phyloP scores from a whole-genome alignment of 2,329 filamentous ascomycete species.

The Epichloe festucae region DNA sequence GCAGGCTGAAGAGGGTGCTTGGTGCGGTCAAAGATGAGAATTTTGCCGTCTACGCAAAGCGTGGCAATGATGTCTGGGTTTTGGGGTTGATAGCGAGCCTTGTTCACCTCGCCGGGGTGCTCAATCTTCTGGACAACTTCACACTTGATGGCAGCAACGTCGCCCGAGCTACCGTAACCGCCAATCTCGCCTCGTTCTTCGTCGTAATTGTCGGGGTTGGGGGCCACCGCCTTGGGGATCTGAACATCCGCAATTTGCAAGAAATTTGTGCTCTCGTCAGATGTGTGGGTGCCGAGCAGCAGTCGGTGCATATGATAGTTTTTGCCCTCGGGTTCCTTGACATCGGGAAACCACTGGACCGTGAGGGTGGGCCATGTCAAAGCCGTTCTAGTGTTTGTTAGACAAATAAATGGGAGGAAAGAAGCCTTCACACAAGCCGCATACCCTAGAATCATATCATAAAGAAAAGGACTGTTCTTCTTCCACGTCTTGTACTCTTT shows the following conservation, averaged over 20 bases:
- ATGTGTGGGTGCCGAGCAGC: conserved; percentile 89
- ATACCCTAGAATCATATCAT: conserved; percentile 87
- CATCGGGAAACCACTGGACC: conserved; percentile 95
- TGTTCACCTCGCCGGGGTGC: conserved; percentile 95
- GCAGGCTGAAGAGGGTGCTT: conserved; percentile 76
- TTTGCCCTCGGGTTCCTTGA: conserved; percentile 76
- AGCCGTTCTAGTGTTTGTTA: conserved; percentile 49
- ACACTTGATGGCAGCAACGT: conserved; percentile 67
- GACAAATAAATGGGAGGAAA: conserved; percentile 1
- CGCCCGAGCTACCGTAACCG: conserved; percentile 67
- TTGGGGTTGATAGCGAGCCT: conserved; percentile 93
- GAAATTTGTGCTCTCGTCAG: conserved; percentile 74
- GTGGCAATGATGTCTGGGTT: conserved; percentile 96
- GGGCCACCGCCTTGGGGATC: conserved; percentile 64
- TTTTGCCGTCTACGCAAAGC: conserved; percentile 72
- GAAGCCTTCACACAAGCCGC: not conserved
- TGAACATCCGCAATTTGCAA: conserved; percentile 91
- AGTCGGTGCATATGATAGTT: conserved; percentile 79
- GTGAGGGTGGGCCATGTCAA: conserved; percentile 96
- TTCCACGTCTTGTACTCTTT: conserved; percentile 99
- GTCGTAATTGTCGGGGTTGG: conserved; percentile 76
- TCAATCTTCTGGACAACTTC: conserved; percentile 91
- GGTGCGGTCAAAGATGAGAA: conserved; percentile 90
- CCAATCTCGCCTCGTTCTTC: conserved; percentile 88
- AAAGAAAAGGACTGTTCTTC: conserved; percentile 97